phyloP scores from a whole-genome alignment of 495 filamentous ascomycete genomes.

The Halenospora varia region DNA sequence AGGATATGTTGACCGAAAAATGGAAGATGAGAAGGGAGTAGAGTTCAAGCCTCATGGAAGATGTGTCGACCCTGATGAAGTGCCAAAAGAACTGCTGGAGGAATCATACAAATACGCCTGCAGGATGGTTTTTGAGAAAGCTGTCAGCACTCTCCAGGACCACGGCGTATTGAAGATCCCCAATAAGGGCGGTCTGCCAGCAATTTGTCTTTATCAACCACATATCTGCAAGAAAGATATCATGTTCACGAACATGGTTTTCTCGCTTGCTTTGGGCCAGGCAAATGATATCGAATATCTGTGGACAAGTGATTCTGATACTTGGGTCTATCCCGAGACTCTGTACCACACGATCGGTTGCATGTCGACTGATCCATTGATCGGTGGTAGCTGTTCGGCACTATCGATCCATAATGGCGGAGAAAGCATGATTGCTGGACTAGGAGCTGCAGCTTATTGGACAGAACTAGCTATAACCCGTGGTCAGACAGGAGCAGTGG shows the following conservation, averaged over 20 bases:
- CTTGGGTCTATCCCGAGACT: constrained; percentile 27
- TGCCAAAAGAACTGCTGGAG: constrained; percentile 5
- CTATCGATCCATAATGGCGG: constrained; percentile 30
- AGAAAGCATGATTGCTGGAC: constrained; percentile 25
- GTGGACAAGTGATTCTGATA: constrained; percentile 34
- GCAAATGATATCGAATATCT: constrained; percentile 30
- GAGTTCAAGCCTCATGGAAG: neutral
- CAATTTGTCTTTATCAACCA: constrained; percentile 30
- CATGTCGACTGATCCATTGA: constrained; percentile 27
- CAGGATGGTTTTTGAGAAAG: constrained; percentile 9
- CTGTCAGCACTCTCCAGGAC: neutral
- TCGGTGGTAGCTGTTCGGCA: constrained; percentile 30
- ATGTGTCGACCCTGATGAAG: neutral
- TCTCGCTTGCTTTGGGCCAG: constrained; percentile 30
- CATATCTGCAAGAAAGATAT: constrained; percentile 33
- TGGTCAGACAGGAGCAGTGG: constrained; percentile 22
- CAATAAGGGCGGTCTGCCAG: constrained; percentile 12
- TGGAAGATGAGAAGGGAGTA: constrained; percentile 12
- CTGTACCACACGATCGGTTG: constrained; percentile 29
- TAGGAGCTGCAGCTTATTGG: constrained; percentile 32
- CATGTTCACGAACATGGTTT: constrained; percentile 35
- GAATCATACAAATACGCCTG: constrained; percentile 4
- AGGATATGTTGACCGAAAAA: constrained; percentile 24
- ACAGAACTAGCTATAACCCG: constrained; percentile 31
- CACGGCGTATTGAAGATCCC: neutral